Percentiles rank a stretch among this genome's conserved stretches.
These are phyloP conservation scores for Lipomyces yamadae DNA, from an alignment of 805 yeast genomes.

Conservation along the genomic window DNA sequence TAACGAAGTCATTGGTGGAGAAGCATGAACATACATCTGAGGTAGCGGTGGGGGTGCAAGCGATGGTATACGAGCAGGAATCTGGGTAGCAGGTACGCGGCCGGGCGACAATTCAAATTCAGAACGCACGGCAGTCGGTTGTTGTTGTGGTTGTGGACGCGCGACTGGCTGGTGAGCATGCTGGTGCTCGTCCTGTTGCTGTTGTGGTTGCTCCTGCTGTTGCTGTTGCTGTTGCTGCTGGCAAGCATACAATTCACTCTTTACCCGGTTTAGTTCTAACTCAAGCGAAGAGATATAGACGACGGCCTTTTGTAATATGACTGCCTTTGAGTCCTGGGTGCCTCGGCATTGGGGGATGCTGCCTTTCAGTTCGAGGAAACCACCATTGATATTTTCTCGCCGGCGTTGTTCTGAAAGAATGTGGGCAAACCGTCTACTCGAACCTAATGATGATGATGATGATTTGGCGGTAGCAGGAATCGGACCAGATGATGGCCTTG, in stretches of 20 bases:
- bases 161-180: background rate
- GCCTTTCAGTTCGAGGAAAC: constrained; percentile 49
- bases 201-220: no score
- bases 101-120: background rate
- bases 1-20: background rate
- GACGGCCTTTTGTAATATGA: constrained; percentile 51
- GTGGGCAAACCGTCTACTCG: constrained; percentile 48
- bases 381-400: constrained; percentile 54
- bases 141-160: constrained; percentile 9
- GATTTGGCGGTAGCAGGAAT: constrained; percentile 3
- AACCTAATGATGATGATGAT: background rate
- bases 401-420: constrained; percentile 55
- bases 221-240: background rate
- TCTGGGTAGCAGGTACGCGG: background rate
- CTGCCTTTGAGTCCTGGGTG: constrained; percentile 54
- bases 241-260: constrained; percentile 17
- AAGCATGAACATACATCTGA: background rate
- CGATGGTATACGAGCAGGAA: background rate
- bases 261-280: constrained; percentile 40
- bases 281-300: constrained; percentile 51
- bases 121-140: background rate
- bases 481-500: background rate
- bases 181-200: no score
- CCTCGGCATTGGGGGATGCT: constrained; percentile 51
- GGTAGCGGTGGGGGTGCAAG: constrained; percentile 4